Percentiles rank a stretch among this genome's conserved stretches.
Evolutionary conservation across 768 basidiomycete species (phyloP).

Genomic region (Lactifluus pinguis): DNA sequence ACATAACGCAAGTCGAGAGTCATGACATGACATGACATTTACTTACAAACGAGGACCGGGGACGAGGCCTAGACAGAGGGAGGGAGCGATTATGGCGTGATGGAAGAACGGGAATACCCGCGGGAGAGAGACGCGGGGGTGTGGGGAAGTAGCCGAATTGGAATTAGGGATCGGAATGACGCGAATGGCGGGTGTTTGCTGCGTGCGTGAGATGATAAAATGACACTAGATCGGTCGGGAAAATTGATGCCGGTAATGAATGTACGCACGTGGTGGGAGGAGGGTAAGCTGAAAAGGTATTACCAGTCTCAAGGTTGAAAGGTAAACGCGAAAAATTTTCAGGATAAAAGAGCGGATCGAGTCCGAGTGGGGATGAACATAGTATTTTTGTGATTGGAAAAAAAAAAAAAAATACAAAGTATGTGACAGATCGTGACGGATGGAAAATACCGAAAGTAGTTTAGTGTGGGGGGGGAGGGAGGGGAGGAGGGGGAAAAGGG

Average conservation of each 20-base stretch:
- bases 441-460: too few species aligned
- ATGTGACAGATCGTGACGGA: too few species aligned
- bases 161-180: constrained; percentile 13
- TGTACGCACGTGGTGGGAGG: background rate
- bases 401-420: too few species aligned
- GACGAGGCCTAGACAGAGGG: background rate
- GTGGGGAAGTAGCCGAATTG: constrained; percentile 17
- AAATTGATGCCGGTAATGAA: constrained; percentile 1
- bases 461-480: too few species aligned
- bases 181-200: background rate
- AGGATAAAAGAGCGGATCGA: too few species aligned
- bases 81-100: background rate
- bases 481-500: too few species aligned
- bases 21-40: background rate
- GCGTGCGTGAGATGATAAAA: background rate
- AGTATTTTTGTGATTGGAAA: too few species aligned
- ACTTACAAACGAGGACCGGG: background rate
- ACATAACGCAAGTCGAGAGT: background rate
- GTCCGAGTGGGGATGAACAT: too few species aligned
- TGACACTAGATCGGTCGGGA: background rate
- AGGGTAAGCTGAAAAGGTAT: too few species aligned
- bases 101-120: constrained; percentile 10
- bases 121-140: constrained; percentile 12
- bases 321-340: too few species aligned
- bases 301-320: too few species aligned